Evolutionary conservation across 2,329 filamentous ascomycete species (phyloP).

Genomic region (Microcyclospora pomicola): DNA sequence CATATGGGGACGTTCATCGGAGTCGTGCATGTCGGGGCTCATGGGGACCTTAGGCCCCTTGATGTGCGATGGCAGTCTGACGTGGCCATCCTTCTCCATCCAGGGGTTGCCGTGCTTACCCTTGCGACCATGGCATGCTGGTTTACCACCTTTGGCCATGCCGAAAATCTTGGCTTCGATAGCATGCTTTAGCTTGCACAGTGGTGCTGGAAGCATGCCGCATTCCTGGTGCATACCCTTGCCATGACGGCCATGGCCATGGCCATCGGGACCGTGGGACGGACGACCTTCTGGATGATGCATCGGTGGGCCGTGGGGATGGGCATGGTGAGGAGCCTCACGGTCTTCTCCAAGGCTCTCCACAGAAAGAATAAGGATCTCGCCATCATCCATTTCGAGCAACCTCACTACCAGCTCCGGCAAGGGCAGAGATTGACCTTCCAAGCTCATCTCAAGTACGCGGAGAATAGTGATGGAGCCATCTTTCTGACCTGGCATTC

Average conservation of each 20-base stretch:
- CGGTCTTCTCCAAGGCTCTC: not conserved
- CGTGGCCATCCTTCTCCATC: conserved; percentile 5
- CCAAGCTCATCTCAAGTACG: conserved; percentile 45
- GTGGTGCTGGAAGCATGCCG: conserved; percentile 26
- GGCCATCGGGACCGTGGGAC: not conserved
- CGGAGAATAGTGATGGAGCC: conserved; percentile 42
- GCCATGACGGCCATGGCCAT: not conserved
- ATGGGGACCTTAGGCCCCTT: conserved; percentile 15
- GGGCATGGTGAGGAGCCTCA: not conserved
- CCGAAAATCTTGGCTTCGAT: conserved; percentile 32
- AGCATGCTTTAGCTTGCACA: conserved; percentile 44
- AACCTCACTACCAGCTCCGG: conserved; percentile 46
- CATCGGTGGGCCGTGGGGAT: not conserved
- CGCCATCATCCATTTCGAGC: conserved; percentile 43
- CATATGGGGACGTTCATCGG: too few relatives aligned
- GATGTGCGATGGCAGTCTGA: conserved; percentile 3
- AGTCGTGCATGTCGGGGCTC: conserved; percentile 8
- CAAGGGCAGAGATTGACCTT: conserved; percentile 36
- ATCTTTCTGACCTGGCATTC: conserved; percentile 20
- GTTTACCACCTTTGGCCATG: conserved; percentile 8
- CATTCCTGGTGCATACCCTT: conserved; percentile 21
- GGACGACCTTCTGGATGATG: not conserved
- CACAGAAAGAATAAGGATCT: conserved; percentile 39
- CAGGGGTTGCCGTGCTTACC: conserved; percentile 9
- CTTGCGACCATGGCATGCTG: conserved; percentile 18